Evolutionary conservation across 108 stramenopile species (phyloP).

Genomic region (Cyclotella baltica): DNA sequence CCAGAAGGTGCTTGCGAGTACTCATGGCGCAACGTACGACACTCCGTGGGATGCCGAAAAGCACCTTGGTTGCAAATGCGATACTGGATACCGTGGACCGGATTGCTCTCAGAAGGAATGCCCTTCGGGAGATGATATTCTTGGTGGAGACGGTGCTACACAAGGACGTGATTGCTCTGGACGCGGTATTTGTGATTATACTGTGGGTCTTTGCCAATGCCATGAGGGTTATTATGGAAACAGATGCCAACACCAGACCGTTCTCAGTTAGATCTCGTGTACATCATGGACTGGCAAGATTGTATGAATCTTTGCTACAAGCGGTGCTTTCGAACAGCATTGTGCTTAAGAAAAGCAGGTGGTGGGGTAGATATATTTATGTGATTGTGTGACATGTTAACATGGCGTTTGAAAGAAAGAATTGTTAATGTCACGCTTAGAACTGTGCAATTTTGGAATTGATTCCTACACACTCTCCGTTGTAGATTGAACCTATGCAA

Average conservation of each 20-base stretch:
- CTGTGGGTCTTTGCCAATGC: constrained; percentile 73
- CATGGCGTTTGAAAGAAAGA: too few relatives aligned
- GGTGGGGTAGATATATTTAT: too few relatives aligned
- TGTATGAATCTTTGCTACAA: not conserved
- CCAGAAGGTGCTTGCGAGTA: constrained; percentile 69
- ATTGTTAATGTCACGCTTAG: too few relatives aligned
- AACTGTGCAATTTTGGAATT: too few relatives aligned
- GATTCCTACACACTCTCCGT: too few relatives aligned
- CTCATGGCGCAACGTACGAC: constrained; percentile 51
- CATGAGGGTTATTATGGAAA: constrained; percentile 84
- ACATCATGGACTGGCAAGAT: not conserved
- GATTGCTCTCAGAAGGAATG: constrained; percentile 89
- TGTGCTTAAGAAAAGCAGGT: not conserved
- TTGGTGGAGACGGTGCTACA: constrained; percentile 63
- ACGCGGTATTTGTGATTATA: constrained; percentile 81
- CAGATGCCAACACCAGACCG: constrained; percentile 82
- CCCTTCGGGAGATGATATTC: constrained; percentile 75
- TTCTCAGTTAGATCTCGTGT: too few relatives aligned
- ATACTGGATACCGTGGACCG: constrained; percentile 84
- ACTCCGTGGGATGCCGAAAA: constrained; percentile 86
- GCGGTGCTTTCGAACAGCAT: not conserved
- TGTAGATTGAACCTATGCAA: too few relatives aligned
- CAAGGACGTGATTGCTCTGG: constrained; percentile 88
- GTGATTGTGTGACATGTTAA: too few relatives aligned
- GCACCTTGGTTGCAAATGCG: constrained; percentile 87